Evolutionary conservation across 768 basidiomycete genomes (phyloP).

Genomic region (Gautieria morchelliformis): DNA sequence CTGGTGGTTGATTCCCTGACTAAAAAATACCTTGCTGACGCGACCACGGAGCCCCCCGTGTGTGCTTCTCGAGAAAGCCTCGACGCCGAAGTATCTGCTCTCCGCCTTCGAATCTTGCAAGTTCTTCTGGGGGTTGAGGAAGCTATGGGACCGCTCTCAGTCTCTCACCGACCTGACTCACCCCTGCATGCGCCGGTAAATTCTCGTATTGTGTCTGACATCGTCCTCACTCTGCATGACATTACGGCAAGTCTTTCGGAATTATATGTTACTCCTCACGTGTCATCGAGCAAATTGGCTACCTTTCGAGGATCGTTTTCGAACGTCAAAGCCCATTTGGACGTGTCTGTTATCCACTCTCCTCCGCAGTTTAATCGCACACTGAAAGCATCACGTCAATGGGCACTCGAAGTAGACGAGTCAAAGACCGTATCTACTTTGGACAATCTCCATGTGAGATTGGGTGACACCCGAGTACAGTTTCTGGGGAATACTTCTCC

Average conservation of each 20-base stretch:
- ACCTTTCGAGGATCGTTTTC: not conserved
- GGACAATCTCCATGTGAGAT: not conserved
- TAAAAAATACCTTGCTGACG: conserved; percentile 24
- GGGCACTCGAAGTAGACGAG: not conserved
- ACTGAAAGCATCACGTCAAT: not conserved
- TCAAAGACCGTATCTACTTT: not conserved
- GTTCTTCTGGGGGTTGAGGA: conserved; percentile 31
- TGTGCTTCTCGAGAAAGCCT: conserved; percentile 21
- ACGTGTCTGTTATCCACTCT: not conserved
- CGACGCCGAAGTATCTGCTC: conserved; percentile 32
- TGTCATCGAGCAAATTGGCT: not conserved
- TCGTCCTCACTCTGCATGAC: not conserved
- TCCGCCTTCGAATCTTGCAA: conserved; percentile 37
- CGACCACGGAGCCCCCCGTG: conserved; percentile 19
- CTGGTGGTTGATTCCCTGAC: conserved; percentile 34
- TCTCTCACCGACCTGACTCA: not conserved
- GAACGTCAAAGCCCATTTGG: not conserved
- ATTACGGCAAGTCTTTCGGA: not conserved
- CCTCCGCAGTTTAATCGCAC: not conserved
- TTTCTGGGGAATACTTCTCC: not conserved
- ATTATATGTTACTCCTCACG: not conserved
- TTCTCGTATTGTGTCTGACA: conserved; percentile 3
- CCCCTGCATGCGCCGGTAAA: not conserved
- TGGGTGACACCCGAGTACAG: not conserved
- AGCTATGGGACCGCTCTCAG: conserved; percentile 16